phyloP scores from a whole-genome alignment of 2,329 filamentous ascomycete genomes.

The Fusarium caatingaense region DNA sequence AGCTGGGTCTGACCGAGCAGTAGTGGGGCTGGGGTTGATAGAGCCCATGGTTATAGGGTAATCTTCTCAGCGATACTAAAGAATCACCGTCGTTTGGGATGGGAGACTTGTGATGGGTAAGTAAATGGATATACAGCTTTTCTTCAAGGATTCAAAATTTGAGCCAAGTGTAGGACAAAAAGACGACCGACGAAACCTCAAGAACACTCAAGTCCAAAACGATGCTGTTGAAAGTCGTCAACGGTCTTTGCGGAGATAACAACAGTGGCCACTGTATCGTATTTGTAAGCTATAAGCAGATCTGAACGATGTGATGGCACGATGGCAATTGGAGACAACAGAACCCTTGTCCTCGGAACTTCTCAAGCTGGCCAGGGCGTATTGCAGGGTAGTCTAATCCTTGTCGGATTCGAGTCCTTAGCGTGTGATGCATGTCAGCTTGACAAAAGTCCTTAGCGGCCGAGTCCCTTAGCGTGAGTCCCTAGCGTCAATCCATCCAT shows the following conservation, averaged over 20 bases:
- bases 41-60: background rate
- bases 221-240: background rate
- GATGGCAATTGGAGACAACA: background rate
- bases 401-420: background rate
- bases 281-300: background rate
- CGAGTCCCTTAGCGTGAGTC: slow-evolving; percentile 12
- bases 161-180: no score
- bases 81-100: background rate
- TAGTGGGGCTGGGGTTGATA: background rate
- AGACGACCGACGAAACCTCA: no score
- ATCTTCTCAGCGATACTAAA: background rate
- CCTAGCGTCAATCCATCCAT: background rate
- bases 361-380: background rate
- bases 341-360: background rate
- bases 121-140: background rate
- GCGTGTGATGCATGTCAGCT: slow-evolving; percentile 7
- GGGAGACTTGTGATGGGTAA: background rate
- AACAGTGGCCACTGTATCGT: background rate
- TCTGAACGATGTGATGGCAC: background rate
- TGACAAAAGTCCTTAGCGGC: slow-evolving; percentile 5
- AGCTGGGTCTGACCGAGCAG: background rate
- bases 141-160: no score
- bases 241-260: slow-evolving; percentile 1
- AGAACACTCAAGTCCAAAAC: no score
- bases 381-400: background rate